Base-by-base conservation (phyloP, 306 rosid species). In the Cyclanthera cordifolia region DNA sequence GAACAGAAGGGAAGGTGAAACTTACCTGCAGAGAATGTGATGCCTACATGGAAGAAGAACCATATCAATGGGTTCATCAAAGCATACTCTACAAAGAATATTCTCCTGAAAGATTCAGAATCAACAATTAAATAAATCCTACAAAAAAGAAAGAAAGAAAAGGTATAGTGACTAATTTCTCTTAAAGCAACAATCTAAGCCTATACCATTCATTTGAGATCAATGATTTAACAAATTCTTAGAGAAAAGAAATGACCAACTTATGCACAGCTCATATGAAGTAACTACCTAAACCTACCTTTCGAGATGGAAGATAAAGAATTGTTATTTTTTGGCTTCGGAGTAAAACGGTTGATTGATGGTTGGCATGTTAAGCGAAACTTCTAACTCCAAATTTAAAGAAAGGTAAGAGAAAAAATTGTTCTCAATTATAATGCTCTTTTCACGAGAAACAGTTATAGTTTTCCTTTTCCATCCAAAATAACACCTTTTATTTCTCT, bases 11-110 rank as follows among this genome's bases (percentile, higher is more conserved):
- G 71, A 66, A 10, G 57, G 66, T 43, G 41, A 41, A 60, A 8
- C 54, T 25, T 75, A 88, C 97, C 88, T 79, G 91, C 95, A 91
- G 75, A 91, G 81, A 75, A 86, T 76, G 81, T 88, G 94, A 82
- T 91, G 97, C 82, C 92, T 74, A 75, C 97, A 91, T 12, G 97
- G 97, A 73, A 88, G 94, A 20, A 91, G 79, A 69, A 91, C 89
- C 66, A 91, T 75, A 52, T 82, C 79, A 67, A 91, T 88, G 79
- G 85, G 89, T 65, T 88, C 91, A 57, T 86, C 97, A 45, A 91
- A 91, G 85, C 97, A 91, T 61, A 91, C 78, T 82, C 95, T 77
- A 68, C 97, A 91, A 56, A 91, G 84, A 74, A 91, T 85, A 84
- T 88, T 91, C 78, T 91, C 95, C 97, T 88, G 88, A 67, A 1